Evolutionary conservation across 2,329 filamentous ascomycete genomes (phyloP), one percentile per base, ranked within the genome.

Genomic region (Aspergillus jensenii): DNA sequence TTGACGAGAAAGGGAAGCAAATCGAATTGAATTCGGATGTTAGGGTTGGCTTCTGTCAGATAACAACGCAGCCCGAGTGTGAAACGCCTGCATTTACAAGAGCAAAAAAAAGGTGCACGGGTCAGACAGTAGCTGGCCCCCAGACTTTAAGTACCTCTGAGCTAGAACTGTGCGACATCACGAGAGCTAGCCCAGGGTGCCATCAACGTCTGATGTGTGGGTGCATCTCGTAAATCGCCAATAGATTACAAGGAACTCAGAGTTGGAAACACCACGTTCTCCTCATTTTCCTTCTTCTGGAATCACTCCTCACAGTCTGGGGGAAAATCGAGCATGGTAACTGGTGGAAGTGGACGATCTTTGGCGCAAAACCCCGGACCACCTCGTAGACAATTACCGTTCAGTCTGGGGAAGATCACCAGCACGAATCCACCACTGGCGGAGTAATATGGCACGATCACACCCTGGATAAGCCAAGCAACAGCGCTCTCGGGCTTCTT

Each of bases 341-440:
- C 35, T 52, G 55, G 49, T 58, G 49, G 40, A 48, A 53, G 35
- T 41, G 41, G 48, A 40, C 21, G 31, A 51, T 46, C 33, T 19
- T 27, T 33, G 37, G 37, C 21, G 41, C 23, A 35, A n/a, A 47
- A 43, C 51, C 50, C 46, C 48, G 37, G 52, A 37, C 52, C 17
- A 35, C 21, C 51, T 25, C 51, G 50, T 41, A 55, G 59, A 49
- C 27, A 23, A 31, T 49, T 58, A 19, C 45, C 57, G 21, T 59
- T 55, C 44, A 48, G 17, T 37, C 56, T 59, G 56, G 61, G 27
- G 58, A 62, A 47, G 61, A 62, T 65, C 58, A 56, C 44, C 61
- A 54, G 40, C 33, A 27, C 46, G 53, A 59, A 55, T 58, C 61
- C 59, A 60, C 61, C 59, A 64, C 43, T 64, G 12, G 52, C 25